Percentiles rank a stretch among this genome's conserved stretches.
Evolutionary conservation across 106 monocot species (phyloP).

Genomic region (Chionographis japonica): DNA sequence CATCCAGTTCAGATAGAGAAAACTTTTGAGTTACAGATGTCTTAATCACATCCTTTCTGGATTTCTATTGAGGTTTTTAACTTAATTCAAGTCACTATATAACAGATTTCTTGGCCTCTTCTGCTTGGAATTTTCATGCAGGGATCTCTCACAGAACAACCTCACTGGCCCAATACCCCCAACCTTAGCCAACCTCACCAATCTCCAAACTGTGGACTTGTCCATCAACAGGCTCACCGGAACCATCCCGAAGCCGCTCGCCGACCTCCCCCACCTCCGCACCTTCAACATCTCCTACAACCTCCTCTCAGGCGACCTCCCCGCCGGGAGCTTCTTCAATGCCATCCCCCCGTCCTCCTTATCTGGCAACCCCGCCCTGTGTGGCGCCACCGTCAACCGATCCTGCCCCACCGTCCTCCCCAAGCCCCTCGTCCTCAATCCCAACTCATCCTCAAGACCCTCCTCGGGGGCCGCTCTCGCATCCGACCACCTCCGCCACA

Average conservation of each 20-base stretch:
- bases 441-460: conserved; percentile 25
- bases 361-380: conserved; percentile 52
- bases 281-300: conserved; percentile 81
- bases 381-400: conserved; percentile 37
- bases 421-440: conserved; percentile 66
- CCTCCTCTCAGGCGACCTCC: conserved; percentile 58
- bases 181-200: conserved; percentile 50
- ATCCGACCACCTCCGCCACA: conserved; percentile 37
- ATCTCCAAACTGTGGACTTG: conserved; percentile 55
- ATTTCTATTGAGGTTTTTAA: not conserved
- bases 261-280: conserved; percentile 53
- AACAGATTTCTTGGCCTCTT: not conserved
- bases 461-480: not conserved
- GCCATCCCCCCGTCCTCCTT: conserved; percentile 58
- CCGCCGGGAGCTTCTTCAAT: conserved; percentile 71
- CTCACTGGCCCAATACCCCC: conserved; percentile 59
- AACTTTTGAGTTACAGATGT: too few species aligned
- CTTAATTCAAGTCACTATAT: not conserved
- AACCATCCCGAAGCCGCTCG: conserved; percentile 60
- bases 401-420: conserved; percentile 45
- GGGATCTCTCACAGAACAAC: conserved; percentile 64
- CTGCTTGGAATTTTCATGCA: conserved; percentile 27
- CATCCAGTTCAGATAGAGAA: too few species aligned
- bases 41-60: too few species aligned
- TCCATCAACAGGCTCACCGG: conserved; percentile 66